Evolutionary conservation across 805 yeast species (phyloP), one percentile per base, ranked within the genome.

Genomic region (Hemisphaericaspora nanyangensis): DNA sequence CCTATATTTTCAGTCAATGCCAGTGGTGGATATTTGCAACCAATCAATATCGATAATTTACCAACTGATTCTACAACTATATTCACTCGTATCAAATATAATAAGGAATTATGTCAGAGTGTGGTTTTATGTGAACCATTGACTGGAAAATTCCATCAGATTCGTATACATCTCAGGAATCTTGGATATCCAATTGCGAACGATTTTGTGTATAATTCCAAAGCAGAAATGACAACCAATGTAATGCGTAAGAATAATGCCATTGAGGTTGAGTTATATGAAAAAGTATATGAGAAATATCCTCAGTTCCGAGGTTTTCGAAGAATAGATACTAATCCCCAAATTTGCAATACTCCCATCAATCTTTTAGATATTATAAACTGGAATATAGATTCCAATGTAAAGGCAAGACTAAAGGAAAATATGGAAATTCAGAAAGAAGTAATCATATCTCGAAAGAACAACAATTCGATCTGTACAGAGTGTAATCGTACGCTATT

Each of bases 141-240:
- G 6, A 72, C 80, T 1, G 82, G 82, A 0, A 61, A 72, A 44
- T 74, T 74, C 53, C 82, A 77, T 54, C 82, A 77, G 51, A 76
- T 77, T 18, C 57, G 82, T 10, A 74, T 77, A 5, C 82, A 77
- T 51, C 53, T 77, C 10, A 52, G 79, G 17, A 70, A 74, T 45
- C 35, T 76, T 44, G 97, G 97, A 0, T 75, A 69, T 54, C 96
- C 98, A 0, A 91, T 91, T 33, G 88, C 85, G 3, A 90, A 91
- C 56, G 99, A 91, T 58, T 56, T 53, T 19, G 49, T 58, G 10
- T 69, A 69, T 43, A 56, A 60, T 36, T 54, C 56, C 2, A 40
- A 37, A 18, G 19, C 28, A 3, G 30, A 32, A 5, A 17, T 39
- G 10, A 29, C 39, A 13, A 46, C 40, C 28, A 41, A 43, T 8